These are phyloP conservation scores for Sclerotinia nivalis DNA, from an alignment of 2,329 filamentous ascomycete genomes.

Conservation along the genomic window DNA sequence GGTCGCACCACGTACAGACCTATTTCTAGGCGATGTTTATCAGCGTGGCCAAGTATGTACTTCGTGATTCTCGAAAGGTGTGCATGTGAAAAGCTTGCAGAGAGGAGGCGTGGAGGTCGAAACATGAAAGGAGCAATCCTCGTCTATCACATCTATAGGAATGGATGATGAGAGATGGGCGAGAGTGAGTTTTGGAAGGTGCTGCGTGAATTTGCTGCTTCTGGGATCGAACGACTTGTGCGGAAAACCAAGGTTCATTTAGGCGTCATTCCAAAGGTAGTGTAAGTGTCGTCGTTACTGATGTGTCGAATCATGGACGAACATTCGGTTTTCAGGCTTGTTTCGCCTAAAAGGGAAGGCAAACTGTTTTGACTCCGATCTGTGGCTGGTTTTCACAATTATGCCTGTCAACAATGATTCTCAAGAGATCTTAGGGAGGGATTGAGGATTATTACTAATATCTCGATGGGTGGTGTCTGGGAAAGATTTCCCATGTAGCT, in stretches of 20 bases:
- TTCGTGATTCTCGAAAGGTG: background rate
- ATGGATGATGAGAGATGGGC: background rate
- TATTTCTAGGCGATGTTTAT: background rate
- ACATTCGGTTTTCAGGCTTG: background rate
- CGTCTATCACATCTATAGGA: background rate
- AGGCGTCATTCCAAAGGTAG: background rate
- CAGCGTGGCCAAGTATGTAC: background rate
- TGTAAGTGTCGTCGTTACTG: background rate
- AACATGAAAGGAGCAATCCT: background rate
- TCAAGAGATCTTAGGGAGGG: background rate
- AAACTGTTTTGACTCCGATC: background rate
- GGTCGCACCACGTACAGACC: background rate
- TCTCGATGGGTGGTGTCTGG: background rate
- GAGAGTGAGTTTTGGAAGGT: background rate
- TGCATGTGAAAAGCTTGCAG: background rate
- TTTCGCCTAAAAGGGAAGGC: background rate
- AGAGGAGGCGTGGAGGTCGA: background rate
- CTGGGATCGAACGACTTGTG: background rate
- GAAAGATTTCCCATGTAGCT: background rate
- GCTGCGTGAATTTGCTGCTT: background rate
- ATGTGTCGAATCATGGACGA: background rate
- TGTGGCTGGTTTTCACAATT: background rate
- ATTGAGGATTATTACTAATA: background rate
- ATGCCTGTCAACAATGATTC: background rate
- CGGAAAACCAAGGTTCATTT: background rate